phyloP scores from a whole-genome alignment of 768 basidiomycete species.

The Leucocoprinus sp. region DNA sequence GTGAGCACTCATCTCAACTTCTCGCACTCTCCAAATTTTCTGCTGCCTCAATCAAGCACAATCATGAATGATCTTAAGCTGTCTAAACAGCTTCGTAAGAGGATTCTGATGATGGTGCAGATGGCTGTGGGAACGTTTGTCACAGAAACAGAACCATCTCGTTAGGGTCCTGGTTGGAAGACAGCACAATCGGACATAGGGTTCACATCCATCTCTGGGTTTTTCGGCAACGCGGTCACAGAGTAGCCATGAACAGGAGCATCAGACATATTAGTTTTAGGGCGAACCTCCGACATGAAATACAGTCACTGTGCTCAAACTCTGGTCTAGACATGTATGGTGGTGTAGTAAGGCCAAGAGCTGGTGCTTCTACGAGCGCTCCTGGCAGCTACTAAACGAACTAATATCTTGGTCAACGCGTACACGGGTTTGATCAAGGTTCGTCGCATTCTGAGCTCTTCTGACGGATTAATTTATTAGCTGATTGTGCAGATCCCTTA shows the following conservation, averaged over 20 bases:
- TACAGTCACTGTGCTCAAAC: conserved; percentile 23
- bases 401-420: conserved; percentile 30
- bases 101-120: conserved; percentile 16
- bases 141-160: conserved; percentile 11
- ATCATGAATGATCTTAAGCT: no score
- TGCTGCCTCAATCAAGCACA: no score
- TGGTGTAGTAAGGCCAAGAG: conserved; percentile 27
- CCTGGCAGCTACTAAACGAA: conserved; percentile 42
- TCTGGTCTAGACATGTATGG: conserved; percentile 27
- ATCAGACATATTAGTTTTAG: conserved; percentile 7
- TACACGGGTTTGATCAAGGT: conserved; percentile 24
- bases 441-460: conserved; percentile 13
- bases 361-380: conserved; percentile 54
- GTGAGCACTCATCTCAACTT: no score
- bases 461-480: background rate
- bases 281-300: conserved; percentile 10
- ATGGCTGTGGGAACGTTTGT: conserved; percentile 13
- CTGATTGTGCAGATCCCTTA: conserved; percentile 9
- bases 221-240: conserved; percentile 18
- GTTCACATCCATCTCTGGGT: conserved; percentile 13
- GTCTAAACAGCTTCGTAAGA: conserved; percentile 16
- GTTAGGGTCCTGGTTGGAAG: conserved; percentile 15
- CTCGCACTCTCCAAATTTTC: no score
- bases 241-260: conserved; percentile 19
- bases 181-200: conserved; percentile 35